phyloP scores from a whole-genome alignment of 148 eudicot genomes.

The Suaeda aralocaspica region DNA sequence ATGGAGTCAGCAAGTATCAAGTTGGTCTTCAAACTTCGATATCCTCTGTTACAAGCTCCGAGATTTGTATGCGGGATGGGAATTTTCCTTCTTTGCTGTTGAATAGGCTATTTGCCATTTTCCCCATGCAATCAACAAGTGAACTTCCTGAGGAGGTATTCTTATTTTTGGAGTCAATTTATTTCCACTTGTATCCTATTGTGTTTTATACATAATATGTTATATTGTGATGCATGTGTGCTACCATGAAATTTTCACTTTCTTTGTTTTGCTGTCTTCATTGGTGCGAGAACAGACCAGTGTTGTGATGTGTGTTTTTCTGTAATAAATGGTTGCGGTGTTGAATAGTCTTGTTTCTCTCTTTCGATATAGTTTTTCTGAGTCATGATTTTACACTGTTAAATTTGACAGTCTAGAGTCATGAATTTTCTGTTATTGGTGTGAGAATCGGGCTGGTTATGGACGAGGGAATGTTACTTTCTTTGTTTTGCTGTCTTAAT shows the following conservation, averaged over 20 bases:
- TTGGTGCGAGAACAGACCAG: not conserved
- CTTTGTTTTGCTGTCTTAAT: not conserved
- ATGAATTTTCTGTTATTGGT: no score
- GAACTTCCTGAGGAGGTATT: constrained; percentile 70
- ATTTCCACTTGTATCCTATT: not conserved
- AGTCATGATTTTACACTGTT: no score
- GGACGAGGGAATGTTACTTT: no score
- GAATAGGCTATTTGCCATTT: constrained; percentile 67
- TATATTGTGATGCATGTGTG: constrained; percentile 2
- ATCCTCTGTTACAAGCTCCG: constrained; percentile 26
- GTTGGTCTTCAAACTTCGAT: constrained; percentile 28
- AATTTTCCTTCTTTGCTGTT: constrained; percentile 31
- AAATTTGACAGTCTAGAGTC: no score
- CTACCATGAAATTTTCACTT: not conserved
- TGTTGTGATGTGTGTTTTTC: not conserved
- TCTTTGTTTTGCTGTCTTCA: not conserved
- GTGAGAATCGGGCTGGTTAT: no score
- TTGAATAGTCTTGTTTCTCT: no score
- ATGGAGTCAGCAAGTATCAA: constrained; percentile 30
- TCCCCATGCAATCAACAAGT: constrained; percentile 53
- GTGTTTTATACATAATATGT: not conserved
- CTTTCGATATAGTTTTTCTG: no score
- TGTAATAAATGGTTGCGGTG: not conserved
- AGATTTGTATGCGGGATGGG: constrained; percentile 27
- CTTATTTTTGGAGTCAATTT: not conserved